Conservation (phyloP, 306 rosid species). For the Fagus sylvatica region DNA sequence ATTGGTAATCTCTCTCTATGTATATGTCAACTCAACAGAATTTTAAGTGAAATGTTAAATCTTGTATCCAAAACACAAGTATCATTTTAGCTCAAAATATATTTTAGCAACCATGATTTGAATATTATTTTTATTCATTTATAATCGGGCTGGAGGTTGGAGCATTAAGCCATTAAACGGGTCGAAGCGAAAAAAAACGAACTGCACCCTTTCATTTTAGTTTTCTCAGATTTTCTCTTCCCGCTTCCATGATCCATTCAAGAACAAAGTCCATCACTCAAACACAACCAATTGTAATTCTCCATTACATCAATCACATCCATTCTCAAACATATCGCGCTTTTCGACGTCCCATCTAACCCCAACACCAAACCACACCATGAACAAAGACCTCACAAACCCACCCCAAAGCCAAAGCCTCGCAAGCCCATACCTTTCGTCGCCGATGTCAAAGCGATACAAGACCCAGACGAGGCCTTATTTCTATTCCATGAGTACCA, state of each 20-base stretch:
- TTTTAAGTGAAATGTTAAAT: too few relatives aligned
- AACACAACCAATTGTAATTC: slow-evolving; percentile 14
- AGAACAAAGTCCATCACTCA: slow-evolving; percentile 27
- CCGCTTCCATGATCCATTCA: slow-evolving; percentile 33
- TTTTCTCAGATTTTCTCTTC: neutral
- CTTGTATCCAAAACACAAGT: too few relatives aligned
- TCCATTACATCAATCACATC: slow-evolving; percentile 17
- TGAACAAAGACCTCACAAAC: slow-evolving; percentile 19
- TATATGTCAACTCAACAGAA: too few relatives aligned
- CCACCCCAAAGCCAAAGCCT: slow-evolving; percentile 29
- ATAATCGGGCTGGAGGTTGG: too few relatives aligned
- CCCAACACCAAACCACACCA: slow-evolving; percentile 7
- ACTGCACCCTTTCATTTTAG: too few relatives aligned
- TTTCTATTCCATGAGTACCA: slow-evolving; percentile 60
- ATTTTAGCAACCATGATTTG: too few relatives aligned
- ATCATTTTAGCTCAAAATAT: too few relatives aligned
- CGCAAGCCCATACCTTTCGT: slow-evolving; percentile 61
- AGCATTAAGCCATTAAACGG: too few relatives aligned
- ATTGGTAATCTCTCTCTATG: too few relatives aligned
- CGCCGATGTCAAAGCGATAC: slow-evolving; percentile 46
- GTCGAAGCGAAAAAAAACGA: too few relatives aligned
- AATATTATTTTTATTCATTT: too few relatives aligned
- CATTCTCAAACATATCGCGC: slow-evolving; percentile 18
- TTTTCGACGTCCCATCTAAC: slow-evolving; percentile 15
- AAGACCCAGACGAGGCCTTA: slow-evolving; percentile 64